A percentile compares a stretch with the other conserved stretches of the same genome.
These are phyloP conservation scores for Alternaria sp. DNA, from an alignment of 2,329 filamentous ascomycete genomes.

Conservation along the genomic window DNA sequence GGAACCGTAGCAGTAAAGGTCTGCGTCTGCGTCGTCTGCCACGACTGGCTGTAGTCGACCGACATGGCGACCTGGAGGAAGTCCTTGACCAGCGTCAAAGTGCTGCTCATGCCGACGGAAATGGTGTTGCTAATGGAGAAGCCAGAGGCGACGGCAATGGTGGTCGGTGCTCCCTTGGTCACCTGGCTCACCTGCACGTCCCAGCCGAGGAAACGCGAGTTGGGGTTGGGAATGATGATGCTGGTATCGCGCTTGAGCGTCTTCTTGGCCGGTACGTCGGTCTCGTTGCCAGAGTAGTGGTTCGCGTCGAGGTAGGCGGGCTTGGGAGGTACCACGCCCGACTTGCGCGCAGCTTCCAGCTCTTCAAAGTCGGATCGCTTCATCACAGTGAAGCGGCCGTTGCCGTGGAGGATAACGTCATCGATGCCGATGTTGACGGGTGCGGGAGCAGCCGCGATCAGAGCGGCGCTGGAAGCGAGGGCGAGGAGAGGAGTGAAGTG, in stretches of 20 bases:
- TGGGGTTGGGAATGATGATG: constrained; percentile 31
- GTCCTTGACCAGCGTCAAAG: constrained; percentile 34
- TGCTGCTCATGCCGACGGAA: constrained; percentile 25
- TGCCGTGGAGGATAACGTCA: constrained; percentile 39
- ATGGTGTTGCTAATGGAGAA: constrained; percentile 48
- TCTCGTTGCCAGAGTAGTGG: constrained; percentile 22
- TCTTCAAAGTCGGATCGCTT: constrained; percentile 34
- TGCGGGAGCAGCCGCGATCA: constrained; percentile 26
- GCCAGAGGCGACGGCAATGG: constrained; percentile 45
- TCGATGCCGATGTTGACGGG: constrained; percentile 28
- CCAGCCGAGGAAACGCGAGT: constrained; percentile 50
- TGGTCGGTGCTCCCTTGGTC: constrained; percentile 39
- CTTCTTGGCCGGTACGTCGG: background rate
- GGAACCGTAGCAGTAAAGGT: constrained; percentile 47
- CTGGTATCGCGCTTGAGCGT: constrained; percentile 23
- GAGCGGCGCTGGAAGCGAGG: constrained; percentile 23
- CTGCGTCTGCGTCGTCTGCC: constrained; percentile 46
- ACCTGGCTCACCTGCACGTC: constrained; percentile 52
- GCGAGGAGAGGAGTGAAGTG: constrained; percentile 24
- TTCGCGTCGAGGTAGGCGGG: constrained; percentile 27
- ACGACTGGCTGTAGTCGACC: constrained; percentile 41
- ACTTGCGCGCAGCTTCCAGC: constrained; percentile 25
- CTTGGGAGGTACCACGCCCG: constrained; percentile 24
- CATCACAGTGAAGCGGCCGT: constrained; percentile 32
- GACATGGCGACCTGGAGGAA: constrained; percentile 34